These are phyloP conservation scores for Iris macrosiphon DNA, from an alignment of 106 monocot genomes.

Conservation along the genomic window DNA sequence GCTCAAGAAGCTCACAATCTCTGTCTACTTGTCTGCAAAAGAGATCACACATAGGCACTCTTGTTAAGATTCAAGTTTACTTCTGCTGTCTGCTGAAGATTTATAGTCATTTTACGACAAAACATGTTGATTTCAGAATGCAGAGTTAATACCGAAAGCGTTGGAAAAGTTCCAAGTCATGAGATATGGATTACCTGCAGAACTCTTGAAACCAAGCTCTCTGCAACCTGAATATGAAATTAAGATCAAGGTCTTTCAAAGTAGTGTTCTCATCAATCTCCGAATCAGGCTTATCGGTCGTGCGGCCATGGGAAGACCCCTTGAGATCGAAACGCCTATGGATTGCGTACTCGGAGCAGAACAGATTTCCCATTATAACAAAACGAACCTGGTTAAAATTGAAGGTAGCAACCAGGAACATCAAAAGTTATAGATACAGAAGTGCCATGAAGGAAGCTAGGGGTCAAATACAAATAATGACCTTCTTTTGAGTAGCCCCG, in stretches of 20 bases:
- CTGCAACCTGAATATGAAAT: slow-evolving; percentile 75
- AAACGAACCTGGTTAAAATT: slow-evolving; percentile 67
- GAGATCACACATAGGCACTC: too few relatives aligned
- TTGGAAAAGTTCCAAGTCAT: background rate
- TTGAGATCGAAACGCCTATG: slow-evolving; percentile 90
- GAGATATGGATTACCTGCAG: slow-evolving; percentile 39
- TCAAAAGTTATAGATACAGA: too few relatives aligned
- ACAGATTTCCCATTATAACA: slow-evolving; percentile 97
- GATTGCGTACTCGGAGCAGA: slow-evolving; percentile 74
- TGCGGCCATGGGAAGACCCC: slow-evolving; percentile 89
- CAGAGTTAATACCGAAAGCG: too few relatives aligned
- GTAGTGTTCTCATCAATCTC: slow-evolving; percentile 86
- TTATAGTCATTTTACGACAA: too few relatives aligned
- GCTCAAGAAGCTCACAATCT: slow-evolving; percentile 31
- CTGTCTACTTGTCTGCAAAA: slow-evolving; percentile 20
- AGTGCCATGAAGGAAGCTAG: background rate
- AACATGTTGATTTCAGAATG: too few relatives aligned
- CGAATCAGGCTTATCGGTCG: slow-evolving; percentile 67
- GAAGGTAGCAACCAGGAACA: background rate
- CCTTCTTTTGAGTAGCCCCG: slow-evolving; percentile 81
- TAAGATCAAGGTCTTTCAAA: slow-evolving; percentile 94
- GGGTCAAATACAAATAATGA: too few relatives aligned
- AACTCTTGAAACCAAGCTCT: slow-evolving; percentile 83
- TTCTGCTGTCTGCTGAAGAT: too few relatives aligned
- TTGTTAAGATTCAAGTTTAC: too few relatives aligned